Base-by-base conservation (phyloP, 768 basidiomycete genomes). In the Tylopilus intermedius region DNA sequence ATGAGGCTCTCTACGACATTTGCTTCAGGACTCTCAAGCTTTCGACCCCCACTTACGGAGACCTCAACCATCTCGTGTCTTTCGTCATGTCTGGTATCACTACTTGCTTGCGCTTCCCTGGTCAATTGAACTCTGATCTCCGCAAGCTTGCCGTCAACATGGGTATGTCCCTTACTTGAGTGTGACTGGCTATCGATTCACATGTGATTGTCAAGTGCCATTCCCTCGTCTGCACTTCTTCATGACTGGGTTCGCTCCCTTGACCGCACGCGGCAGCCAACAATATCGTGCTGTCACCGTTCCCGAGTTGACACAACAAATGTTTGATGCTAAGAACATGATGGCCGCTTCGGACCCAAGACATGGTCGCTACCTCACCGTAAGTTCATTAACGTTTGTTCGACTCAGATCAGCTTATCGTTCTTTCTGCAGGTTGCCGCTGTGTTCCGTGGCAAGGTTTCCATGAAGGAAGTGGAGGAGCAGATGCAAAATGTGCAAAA, bases 291-390 rank as follows among this genome's bases (percentile, higher is more conserved):
- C 94, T 35, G 91, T 98, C 64, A 91, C 90, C 52, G 94, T 99
- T 38, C 93, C 96, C 30, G 96, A 99, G 73, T 81, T 99, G 56
- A 97, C 96, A 8, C 89, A 93, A 68, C 96, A 99, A 67, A 98
- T 98, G 94, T 99, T 98, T 72, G 95, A 97, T 64, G 91, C 94
- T 42, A 97, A 96, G 84, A 97, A 97, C 86, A 94, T 95, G 92
- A 95, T 97, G 94, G 93, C 94, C 62, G 96, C 96, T 22, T 90
- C 90, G 22, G 94, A 97, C 76, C 96, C 96, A 39, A 79, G 94
- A 67, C 90, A 96, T 62, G 96, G 96, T 58, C 90, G 94, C 63
- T 99, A 98, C 77, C 86, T 99, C 56, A 99, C 96, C 38, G 95
- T 87, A 62, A 47, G 81, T 63, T 41, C 45, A 24, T 26, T 37